Evolutionary conservation across 768 basidiomycete species (phyloP), one percentile per base, ranked within the genome.

Genomic region (Daedaleopsis sinensis): DNA sequence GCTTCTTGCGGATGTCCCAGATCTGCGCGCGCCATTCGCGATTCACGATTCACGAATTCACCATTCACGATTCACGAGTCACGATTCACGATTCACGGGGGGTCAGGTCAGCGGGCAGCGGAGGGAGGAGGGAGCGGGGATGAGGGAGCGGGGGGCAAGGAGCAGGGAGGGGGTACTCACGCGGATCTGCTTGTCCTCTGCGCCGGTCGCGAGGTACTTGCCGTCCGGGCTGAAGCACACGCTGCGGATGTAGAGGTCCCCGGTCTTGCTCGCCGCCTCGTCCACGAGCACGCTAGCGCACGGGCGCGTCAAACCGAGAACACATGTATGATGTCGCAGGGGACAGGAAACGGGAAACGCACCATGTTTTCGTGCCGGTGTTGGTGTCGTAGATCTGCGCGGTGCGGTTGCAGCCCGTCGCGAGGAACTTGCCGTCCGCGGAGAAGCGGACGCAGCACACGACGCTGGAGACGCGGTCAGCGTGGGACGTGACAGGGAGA

Each of bases 381-480:
- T 91, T 91, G 27, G 90, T 91, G 71, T 98, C 94, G 72, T 92
- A 98, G 58, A 98, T 95, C 74, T 97, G 95, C 19, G 95, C 94
- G 0, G 94, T 93, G 44, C 93, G 83, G 76, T 98, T 98, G 77
- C 96, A 98, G 13, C 96, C 96, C 5, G 96, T 98, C 35, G 96
- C 96, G 36, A 98, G 84, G 62, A 82, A 88, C 73, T 92, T 94
- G 27, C 96, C 94, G 74, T 98, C 95, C 15, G 93, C 91, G 54
- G 94, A 96, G 77, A 97, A 96, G 61, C 91, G 84, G 27, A 97
- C 94, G 70, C 95, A 97, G 68, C 96, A 93, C 10, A 91, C 89
- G 23, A 91, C 90, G 61, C 89, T 90, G 35, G 21, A 23, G n/a
- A n/a, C 21, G 44, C 52, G 12, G 52, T 47, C 36, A 59, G 19